phyloP scores from a whole-genome alignment of 805 yeast species.

The Schwanniomyces pseudopolymorphus region DNA sequence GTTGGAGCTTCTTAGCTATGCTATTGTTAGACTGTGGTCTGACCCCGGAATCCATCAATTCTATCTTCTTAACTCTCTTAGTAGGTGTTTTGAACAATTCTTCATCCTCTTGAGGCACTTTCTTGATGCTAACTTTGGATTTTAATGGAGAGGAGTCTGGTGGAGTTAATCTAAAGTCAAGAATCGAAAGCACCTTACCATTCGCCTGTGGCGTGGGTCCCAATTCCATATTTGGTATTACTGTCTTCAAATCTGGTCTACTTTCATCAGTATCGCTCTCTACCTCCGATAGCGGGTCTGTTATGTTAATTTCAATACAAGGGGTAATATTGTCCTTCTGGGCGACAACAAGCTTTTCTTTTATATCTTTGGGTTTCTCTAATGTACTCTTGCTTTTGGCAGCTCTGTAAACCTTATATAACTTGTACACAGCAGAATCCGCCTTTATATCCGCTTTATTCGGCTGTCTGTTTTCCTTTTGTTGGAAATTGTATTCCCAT shows the following conservation, averaged over 20 bases:
- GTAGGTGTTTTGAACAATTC: constrained; percentile 36
- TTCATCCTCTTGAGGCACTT: not conserved
- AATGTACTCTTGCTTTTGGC: constrained; percentile 8
- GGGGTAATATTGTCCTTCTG: not conserved
- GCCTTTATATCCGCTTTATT: constrained; percentile 33
- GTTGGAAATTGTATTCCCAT: constrained; percentile 39
- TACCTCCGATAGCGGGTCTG: not conserved
- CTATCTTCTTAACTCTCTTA: constrained; percentile 14
- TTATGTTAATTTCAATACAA: constrained; percentile 4
- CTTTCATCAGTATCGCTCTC: constrained; percentile 1
- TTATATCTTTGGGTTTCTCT: not conserved
- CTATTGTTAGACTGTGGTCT: not conserved
- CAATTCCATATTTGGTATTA: constrained; percentile 35
- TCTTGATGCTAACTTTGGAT: constrained; percentile 4
- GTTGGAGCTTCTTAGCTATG: constrained; percentile 4
- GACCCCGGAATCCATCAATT: constrained; percentile 8
- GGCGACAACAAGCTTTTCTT: not conserved
- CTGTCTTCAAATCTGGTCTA: not conserved
- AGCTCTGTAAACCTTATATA: constrained; percentile 32
- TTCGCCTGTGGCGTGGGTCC: constrained; percentile 89
- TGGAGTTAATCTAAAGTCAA: constrained; percentile 53
- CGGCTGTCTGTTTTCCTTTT: constrained; percentile 29
- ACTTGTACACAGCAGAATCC: constrained; percentile 23
- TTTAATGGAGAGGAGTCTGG: constrained; percentile 44
- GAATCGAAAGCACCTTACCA: constrained; percentile 72